Conservation (phyloP, 208 protist genomes). For the Blechomonas ayalai region DNA sequence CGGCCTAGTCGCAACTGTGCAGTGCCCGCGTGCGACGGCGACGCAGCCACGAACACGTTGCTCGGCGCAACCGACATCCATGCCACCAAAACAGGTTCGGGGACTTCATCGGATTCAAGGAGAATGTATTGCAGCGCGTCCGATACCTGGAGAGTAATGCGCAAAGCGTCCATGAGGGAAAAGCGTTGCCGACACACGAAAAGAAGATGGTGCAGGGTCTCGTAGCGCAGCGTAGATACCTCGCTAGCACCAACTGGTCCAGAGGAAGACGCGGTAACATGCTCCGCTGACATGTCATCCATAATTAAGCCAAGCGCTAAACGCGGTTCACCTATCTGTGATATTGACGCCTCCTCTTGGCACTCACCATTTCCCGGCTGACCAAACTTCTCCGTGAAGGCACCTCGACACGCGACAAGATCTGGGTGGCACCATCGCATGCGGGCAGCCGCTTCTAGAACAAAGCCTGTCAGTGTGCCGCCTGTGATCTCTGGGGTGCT, state of each 20-base stretch:
- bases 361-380: neutral
- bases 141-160: conserved; percentile 43
- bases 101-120: conserved; percentile 38
- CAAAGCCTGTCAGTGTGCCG: conserved; percentile 38
- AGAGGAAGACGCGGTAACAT: conserved; percentile 4
- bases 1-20: too few relatives aligned
- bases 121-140: conserved; percentile 68
- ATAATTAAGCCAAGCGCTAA: neutral
- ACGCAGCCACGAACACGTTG: conserved; percentile 37
- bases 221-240: neutral
- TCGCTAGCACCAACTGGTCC: neutral
- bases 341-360: neutral
- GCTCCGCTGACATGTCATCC: neutral
- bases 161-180: conserved; percentile 25
- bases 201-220: conserved; percentile 10
- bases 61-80: conserved; percentile 51
- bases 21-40: neutral
- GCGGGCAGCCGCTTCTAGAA: conserved; percentile 46
- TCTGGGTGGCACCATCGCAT: conserved; percentile 54
- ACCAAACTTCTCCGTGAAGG: conserved; percentile 52
- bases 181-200: conserved; percentile 31
- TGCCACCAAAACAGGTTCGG: conserved; percentile 18
- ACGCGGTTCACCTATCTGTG: neutral
- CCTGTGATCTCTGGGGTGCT: conserved; percentile 6
- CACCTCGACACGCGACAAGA: conserved; percentile 42